A percentile compares a stretch with the other conserved stretches of the same genome.
These are phyloP conservation scores for Petunia secreta DNA, from an alignment of 257 asterid genomes.

Conservation along the genomic window DNA sequence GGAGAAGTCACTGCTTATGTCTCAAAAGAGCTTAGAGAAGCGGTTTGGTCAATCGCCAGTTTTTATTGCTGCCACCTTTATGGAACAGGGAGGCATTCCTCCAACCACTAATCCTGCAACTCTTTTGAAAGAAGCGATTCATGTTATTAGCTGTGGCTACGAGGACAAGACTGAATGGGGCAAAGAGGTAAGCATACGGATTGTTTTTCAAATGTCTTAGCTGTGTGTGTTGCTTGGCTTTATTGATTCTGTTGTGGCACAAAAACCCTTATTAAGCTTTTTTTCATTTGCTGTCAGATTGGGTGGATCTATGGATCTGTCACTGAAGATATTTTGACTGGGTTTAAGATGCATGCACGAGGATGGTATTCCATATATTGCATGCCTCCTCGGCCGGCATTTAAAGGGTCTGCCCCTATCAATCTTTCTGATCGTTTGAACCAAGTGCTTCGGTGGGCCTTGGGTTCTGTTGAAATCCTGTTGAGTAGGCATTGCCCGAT, in stretches of 20 bases:
- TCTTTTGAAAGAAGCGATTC: constrained; percentile 95
- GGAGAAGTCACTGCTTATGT: constrained; percentile 88
- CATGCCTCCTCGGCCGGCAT: constrained; percentile 89
- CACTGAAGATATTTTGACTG: constrained; percentile 93
- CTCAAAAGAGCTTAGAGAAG: constrained; percentile 93
- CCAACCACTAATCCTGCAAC: constrained; percentile 77
- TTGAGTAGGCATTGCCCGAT: constrained; percentile 92
- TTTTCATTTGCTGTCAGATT: constrained; percentile 47
- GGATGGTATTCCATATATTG: constrained; percentile 93
- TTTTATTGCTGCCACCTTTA: constrained; percentile 88
- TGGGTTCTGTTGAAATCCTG: constrained; percentile 87
- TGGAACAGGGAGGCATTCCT: constrained; percentile 94
- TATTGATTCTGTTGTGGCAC: constrained; percentile 19
- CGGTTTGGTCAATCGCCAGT: constrained; percentile 96
- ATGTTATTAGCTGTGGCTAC: constrained; percentile 94
- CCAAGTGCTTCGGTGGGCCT: constrained; percentile 97
- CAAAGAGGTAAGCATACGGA: constrained; percentile 65
- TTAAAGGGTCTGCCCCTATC: constrained; percentile 96
- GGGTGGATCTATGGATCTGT: constrained; percentile 98
- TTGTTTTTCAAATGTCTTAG: not conserved
- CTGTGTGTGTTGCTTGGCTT: not conserved
- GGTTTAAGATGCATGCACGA: constrained; percentile 92
- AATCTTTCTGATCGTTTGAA: constrained; percentile 92
- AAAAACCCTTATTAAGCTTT: constrained; percentile 10
- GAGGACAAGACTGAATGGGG: constrained; percentile 99